phyloP scores from a whole-genome alignment of 257 asterid species.

The Jacaranda copaia region DNA sequence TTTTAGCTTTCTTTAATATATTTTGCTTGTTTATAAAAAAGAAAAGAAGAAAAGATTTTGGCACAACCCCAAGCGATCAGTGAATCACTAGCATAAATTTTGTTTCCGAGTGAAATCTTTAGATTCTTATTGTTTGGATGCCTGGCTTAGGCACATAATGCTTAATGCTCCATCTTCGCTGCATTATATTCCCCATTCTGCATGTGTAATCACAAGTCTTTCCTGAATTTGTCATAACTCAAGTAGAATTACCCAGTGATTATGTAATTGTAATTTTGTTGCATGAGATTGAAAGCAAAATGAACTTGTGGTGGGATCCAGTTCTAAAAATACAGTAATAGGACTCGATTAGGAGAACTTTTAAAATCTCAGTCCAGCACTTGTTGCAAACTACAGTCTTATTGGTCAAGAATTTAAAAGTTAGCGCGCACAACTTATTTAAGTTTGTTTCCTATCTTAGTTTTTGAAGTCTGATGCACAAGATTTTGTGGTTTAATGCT shows the following conservation, averaged over 20 bases:
- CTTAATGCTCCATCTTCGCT: background rate
- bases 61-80: background rate
- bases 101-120: background rate
- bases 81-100: background rate
- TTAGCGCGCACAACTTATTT: background rate
- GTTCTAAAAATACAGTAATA: background rate
- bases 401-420: background rate
- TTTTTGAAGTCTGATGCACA: background rate
- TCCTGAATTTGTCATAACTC: background rate
- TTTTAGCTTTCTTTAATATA: conserved; percentile 25
- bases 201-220: background rate
- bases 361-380: conserved; percentile 9
- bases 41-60: background rate
- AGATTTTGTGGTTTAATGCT: no score
- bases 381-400: conserved; percentile 18
- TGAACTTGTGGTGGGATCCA: background rate
- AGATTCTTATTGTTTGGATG: conserved; percentile 1
- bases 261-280: background rate
- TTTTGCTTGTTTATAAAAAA: conserved; percentile 9
- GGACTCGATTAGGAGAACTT: background rate
- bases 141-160: conserved; percentile 9
- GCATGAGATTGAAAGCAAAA: conserved; percentile 17
- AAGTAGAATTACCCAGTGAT: background rate
- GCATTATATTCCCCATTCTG: conserved; percentile 1
- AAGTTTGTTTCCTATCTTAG: background rate